Conservation (phyloP, 129 eudicot genomes). For the Chrysanthemum seticuspe region DNA sequence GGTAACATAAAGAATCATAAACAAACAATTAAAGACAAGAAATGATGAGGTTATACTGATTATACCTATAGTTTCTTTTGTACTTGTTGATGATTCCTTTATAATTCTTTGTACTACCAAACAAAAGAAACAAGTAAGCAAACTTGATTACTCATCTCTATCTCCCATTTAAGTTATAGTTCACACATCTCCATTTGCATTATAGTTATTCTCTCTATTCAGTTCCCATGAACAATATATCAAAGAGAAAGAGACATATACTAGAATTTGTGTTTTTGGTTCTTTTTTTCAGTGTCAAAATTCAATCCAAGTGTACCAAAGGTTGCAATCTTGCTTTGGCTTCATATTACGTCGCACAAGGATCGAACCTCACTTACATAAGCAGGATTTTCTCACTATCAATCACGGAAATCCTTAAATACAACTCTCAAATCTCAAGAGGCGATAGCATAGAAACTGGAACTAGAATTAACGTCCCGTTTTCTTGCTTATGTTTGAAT, state of each 20-base stretch:
- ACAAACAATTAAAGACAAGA: conserved; percentile 35
- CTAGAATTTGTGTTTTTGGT: conserved; percentile 17
- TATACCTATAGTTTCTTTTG: conserved; percentile 8
- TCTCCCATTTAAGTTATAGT: conserved; percentile 7
- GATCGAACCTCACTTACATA: conserved; percentile 66
- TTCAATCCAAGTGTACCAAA: conserved; percentile 53
- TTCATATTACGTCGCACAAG: conserved; percentile 56
- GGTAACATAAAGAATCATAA: conserved; percentile 9
- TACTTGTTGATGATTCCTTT: conserved; percentile 37
- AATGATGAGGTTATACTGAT: conserved; percentile 5
- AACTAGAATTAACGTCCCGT: conserved; percentile 58
- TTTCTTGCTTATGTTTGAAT: conserved; percentile 63
- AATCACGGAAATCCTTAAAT: conserved; percentile 38
- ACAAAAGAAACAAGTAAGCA: conserved; percentile 33
- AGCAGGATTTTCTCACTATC: conserved; percentile 37
- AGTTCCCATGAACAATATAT: conserved; percentile 37
- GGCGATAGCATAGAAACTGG: conserved; percentile 42
- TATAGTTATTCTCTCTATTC: conserved; percentile 13
- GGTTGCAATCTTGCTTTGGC: conserved; percentile 82
- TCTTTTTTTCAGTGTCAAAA: conserved; percentile 25
- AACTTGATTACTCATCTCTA: neutral
- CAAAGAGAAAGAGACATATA: conserved; percentile 25
- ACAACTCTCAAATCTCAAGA: conserved; percentile 41
- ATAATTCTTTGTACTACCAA: conserved; percentile 31
- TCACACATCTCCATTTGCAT: conserved; percentile 3